A percentile compares a stretch with the other conserved stretches of the same genome.
phyloP scores from a whole-genome alignment of 306 rosid genomes.

The Comarum palustre region DNA sequence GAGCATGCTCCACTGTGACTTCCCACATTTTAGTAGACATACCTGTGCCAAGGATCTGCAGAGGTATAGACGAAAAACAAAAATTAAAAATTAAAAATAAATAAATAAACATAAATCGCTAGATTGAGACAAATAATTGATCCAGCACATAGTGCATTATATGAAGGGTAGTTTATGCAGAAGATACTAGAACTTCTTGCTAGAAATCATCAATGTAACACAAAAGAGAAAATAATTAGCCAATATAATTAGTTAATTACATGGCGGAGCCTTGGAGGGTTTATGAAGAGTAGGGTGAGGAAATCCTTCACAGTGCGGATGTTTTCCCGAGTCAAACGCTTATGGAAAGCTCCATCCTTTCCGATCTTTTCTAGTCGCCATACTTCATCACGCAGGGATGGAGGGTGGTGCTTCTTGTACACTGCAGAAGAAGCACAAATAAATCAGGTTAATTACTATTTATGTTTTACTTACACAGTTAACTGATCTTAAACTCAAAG shows the following conservation, averaged over 20 bases:
- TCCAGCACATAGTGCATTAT: background rate
- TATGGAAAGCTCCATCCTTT: slow-evolving; percentile 96
- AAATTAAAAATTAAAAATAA: slow-evolving; percentile 1
- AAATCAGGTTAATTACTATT: slow-evolving; percentile 10
- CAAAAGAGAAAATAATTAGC: slow-evolving; percentile 10
- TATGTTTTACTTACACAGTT: background rate
- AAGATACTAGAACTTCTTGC: slow-evolving; percentile 1
- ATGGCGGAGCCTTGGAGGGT: slow-evolving; percentile 76
- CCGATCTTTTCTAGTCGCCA: slow-evolving; percentile 98
- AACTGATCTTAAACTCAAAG: background rate
- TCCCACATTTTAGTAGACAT: slow-evolving; percentile 99
- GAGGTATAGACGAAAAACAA: slow-evolving; percentile 8
- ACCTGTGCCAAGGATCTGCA: slow-evolving; percentile 89
- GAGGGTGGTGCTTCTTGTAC: slow-evolving; percentile 99
- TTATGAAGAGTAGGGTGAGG: slow-evolving; percentile 66
- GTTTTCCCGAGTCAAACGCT: slow-evolving; percentile 70
- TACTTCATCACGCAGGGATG: slow-evolving; percentile 78
- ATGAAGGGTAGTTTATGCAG: background rate
- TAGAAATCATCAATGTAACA: background rate
- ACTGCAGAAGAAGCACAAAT: slow-evolving; percentile 49
- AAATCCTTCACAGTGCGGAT: slow-evolving; percentile 76
- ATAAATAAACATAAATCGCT: background rate
- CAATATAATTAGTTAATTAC: slow-evolving; percentile 51
- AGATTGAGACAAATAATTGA: background rate
- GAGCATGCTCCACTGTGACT: slow-evolving; percentile 86